Evolutionary conservation across 805 yeast genomes (phyloP).

Genomic region (Yamadazyma philogaea): DNA sequence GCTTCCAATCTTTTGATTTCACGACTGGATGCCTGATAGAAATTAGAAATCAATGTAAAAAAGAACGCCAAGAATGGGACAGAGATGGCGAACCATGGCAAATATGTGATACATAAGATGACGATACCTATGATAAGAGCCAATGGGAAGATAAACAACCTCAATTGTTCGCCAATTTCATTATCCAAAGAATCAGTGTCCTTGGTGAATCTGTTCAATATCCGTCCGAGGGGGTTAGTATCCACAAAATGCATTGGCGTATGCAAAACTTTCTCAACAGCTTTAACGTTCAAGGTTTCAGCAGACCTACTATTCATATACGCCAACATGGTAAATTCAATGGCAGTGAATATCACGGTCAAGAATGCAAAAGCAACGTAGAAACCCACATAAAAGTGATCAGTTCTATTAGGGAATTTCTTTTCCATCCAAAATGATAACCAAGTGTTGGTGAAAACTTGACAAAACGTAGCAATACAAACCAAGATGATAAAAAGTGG

Average conservation of each 20-base stretch:
- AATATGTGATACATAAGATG: conserved; percentile 46
- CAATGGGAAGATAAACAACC: conserved; percentile 39
- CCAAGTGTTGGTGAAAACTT: conserved; percentile 45
- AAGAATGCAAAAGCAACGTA: conserved; percentile 36
- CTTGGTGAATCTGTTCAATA: conserved; percentile 43
- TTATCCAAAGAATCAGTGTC: conserved; percentile 47
- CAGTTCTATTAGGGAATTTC: conserved; percentile 26
- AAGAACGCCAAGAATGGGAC: conserved; percentile 48
- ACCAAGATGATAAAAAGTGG: conserved; percentile 34
- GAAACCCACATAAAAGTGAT: conserved; percentile 31
- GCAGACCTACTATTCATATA: conserved; percentile 41
- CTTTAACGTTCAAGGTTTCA: conserved; percentile 32
- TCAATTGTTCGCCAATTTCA: conserved; percentile 42
- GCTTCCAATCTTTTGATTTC: conserved; percentile 51
- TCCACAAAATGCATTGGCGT: conserved; percentile 45
- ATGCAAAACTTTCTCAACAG: conserved; percentile 37
- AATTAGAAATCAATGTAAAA: conserved; percentile 37
- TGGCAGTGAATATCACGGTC: conserved; percentile 37
- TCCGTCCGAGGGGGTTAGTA: conserved; percentile 43
- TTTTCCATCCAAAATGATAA: conserved; percentile 41
- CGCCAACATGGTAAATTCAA: conserved; percentile 40
- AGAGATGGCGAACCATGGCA: conserved; percentile 55
- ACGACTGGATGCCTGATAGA: conserved; percentile 47
- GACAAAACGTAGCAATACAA: conserved; percentile 37
- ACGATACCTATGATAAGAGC: conserved; percentile 39